Conservation (phyloP, 345 rosid species). For the Eucalyptus erythrocorys region DNA sequence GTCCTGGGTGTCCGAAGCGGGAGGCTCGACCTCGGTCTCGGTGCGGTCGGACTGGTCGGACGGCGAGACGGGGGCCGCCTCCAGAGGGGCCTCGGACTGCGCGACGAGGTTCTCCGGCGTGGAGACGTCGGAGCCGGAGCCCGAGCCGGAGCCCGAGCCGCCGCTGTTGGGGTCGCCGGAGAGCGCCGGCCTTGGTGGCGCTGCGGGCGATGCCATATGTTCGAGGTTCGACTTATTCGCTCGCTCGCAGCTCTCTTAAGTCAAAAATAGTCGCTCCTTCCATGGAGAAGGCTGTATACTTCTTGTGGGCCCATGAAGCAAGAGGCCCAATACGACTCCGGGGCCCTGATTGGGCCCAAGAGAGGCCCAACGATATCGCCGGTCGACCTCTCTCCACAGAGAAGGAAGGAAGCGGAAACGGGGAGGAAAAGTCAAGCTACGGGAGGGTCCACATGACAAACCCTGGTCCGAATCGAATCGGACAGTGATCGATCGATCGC, state of each 20-base stretch:
- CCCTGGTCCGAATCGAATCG: neutral
- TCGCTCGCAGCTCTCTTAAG: neutral
- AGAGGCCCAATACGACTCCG: neutral
- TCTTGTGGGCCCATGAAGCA: neutral
- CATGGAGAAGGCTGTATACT: neutral
- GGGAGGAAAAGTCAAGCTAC: neutral
- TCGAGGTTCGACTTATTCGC: neutral
- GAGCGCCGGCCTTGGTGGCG: slow-evolving; percentile 9
- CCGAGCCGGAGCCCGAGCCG: neutral
- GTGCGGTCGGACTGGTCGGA: slow-evolving; percentile 19
- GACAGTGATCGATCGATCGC: neutral
- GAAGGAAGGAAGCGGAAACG: neutral
- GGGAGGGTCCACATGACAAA: neutral
- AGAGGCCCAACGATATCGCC: neutral
- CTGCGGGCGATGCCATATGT: neutral
- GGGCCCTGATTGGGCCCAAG: neutral
- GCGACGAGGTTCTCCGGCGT: slow-evolving; percentile 39
- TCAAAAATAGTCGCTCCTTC: neutral
- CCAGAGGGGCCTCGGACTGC: slow-evolving; percentile 2
- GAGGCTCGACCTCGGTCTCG: slow-evolving; percentile 24
- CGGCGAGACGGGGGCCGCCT: slow-evolving; percentile 10
- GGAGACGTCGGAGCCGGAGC: slow-evolving; percentile 20
- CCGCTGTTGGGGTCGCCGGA: slow-evolving; percentile 23
- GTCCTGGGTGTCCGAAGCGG: slow-evolving; percentile 16
- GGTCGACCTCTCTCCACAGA: neutral